A percentile compares a stretch with the other conserved stretches of the same genome.
Conservation (phyloP, 345 rosid genomes). For the Salix caprea region DNA sequence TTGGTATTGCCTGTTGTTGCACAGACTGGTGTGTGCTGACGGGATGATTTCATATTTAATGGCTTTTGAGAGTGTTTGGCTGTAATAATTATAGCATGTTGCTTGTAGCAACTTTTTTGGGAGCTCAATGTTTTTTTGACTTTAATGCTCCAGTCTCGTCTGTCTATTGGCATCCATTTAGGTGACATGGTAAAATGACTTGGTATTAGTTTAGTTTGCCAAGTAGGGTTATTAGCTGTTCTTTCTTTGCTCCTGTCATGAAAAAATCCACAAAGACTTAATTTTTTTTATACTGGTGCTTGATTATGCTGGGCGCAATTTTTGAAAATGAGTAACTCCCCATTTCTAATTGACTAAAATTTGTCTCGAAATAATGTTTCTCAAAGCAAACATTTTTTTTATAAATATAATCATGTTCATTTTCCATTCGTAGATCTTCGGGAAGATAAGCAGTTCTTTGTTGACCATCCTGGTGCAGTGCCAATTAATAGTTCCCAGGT, state of each 20-base stretch:
- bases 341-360: neutral
- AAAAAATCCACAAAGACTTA: neutral
- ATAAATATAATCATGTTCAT: neutral
- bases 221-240: neutral
- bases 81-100: neutral
- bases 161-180: neutral
- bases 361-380: neutral
- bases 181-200: neutral
- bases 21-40: too few relatives aligned
- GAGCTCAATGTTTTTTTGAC: neutral
- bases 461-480: constrained; percentile 91
- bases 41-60: too few relatives aligned
- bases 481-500: constrained; percentile 76
- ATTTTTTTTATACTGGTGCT: neutral
- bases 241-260: neutral
- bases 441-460: constrained; percentile 83
- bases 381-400: neutral
- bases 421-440: constrained; percentile 61
- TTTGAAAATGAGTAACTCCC: neutral
- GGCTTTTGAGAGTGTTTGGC: neutral
- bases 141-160: neutral
- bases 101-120: neutral
- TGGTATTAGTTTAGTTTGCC: neutral
- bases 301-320: neutral
- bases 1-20: too few relatives aligned